A percentile compares a stretch with the other conserved stretches of the same genome.
These are phyloP conservation scores for Fusarium duplospermum DNA, from an alignment of 2,329 filamentous ascomycete species.

Conservation along the genomic window DNA sequence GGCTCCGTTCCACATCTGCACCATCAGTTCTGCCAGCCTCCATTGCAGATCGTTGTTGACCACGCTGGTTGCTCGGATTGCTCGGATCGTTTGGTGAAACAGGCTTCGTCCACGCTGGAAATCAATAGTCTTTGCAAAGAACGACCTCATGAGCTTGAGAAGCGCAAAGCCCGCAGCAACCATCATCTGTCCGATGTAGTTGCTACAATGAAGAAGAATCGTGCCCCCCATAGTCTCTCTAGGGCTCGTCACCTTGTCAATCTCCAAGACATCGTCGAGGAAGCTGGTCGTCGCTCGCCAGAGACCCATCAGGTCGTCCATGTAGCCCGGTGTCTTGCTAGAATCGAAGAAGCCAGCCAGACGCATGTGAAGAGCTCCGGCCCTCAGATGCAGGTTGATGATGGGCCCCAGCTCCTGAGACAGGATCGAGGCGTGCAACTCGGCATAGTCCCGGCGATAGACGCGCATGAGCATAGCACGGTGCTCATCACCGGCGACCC, in stretches of 20 bases:
- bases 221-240: slow-evolving; percentile 61
- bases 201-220: slow-evolving; percentile 74
- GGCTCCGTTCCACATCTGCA: slow-evolving; percentile 85
- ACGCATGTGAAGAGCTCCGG: slow-evolving; percentile 79
- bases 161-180: slow-evolving; percentile 83
- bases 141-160: slow-evolving; percentile 81
- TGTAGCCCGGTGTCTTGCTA: slow-evolving; percentile 76
- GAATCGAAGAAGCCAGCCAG: slow-evolving; percentile 86
- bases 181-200: slow-evolving; percentile 87
- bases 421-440: slow-evolving; percentile 70
- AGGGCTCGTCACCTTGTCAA: slow-evolving; percentile 60
- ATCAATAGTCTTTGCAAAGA: slow-evolving; percentile 79
- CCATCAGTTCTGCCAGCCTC: slow-evolving; percentile 85
- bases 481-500: slow-evolving; percentile 75
- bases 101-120: slow-evolving; percentile 73
- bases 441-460: slow-evolving; percentile 72
- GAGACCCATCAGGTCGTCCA: slow-evolving; percentile 79
- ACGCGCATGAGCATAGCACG: slow-evolving; percentile 75
- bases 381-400: slow-evolving; percentile 75
- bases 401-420: slow-evolving; percentile 69
- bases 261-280: slow-evolving; percentile 72
- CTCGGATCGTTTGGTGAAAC: slow-evolving; percentile 77
- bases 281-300: slow-evolving; percentile 79
- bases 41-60: slow-evolving; percentile 83
- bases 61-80: slow-evolving; percentile 79